phyloP scores from a whole-genome alignment of 2,329 filamentous ascomycete genomes.

The Calonectria honghensis region DNA sequence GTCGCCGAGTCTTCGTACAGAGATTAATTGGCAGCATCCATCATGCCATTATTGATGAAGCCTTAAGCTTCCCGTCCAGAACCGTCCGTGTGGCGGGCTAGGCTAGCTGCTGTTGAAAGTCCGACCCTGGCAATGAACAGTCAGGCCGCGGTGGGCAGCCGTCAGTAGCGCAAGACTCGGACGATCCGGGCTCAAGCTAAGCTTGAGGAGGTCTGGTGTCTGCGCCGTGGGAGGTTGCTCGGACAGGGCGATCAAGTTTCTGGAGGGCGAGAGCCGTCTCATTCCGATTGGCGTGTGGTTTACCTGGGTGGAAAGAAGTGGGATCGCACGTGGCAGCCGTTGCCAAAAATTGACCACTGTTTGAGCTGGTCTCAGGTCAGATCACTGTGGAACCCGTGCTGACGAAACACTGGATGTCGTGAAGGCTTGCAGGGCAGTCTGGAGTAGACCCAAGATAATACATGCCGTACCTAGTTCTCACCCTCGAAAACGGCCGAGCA shows the following conservation, averaged over 20 bases:
- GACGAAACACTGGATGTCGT: slow-evolving; percentile 26
- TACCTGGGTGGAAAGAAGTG: not conserved
- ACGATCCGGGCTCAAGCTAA: slow-evolving; percentile 32
- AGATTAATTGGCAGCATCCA: slow-evolving; percentile 23
- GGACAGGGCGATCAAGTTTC: slow-evolving; percentile 36
- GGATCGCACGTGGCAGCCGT: slow-evolving; percentile 52
- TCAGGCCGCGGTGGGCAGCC: slow-evolving; percentile 22
- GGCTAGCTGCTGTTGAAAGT: slow-evolving; percentile 29
- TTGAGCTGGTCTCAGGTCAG: slow-evolving; percentile 54
- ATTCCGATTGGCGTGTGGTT: slow-evolving; percentile 50
- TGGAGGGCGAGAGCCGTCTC: slow-evolving; percentile 26
- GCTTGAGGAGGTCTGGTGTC: slow-evolving; percentile 24
- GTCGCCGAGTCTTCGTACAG: slow-evolving; percentile 27
- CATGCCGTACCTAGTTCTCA: slow-evolving; percentile 23
- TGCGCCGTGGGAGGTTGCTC: slow-evolving; percentile 19
- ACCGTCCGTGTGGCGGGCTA: slow-evolving; percentile 23
- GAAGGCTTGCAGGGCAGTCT: slow-evolving; percentile 21
- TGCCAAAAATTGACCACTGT: slow-evolving; percentile 50
- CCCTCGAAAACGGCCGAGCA: slow-evolving; percentile 23
- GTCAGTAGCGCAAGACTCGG: slow-evolving; percentile 28
- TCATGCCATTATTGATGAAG: slow-evolving; percentile 25
- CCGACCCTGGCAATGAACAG: slow-evolving; percentile 11
- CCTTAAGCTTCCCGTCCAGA: slow-evolving; percentile 13
- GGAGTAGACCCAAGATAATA: slow-evolving; percentile 18
- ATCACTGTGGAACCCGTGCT: slow-evolving; percentile 38